Evolutionary conservation across 2,329 filamentous ascomycete species (phyloP).

Genomic region (Dendrostoma leiphaemia): DNA sequence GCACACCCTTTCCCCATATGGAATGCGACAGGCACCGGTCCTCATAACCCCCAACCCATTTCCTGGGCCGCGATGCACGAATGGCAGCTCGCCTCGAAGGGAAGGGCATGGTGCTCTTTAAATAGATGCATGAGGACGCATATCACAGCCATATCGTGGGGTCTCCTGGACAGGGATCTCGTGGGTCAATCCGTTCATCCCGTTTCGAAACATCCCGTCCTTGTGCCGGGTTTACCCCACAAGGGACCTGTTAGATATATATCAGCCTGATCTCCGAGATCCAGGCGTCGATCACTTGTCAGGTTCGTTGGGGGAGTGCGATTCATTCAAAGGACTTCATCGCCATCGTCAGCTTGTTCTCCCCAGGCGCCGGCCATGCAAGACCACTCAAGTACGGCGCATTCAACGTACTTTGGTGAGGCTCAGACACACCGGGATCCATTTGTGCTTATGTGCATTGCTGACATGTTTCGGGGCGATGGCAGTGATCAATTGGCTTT

Average conservation of each 20-base stretch:
- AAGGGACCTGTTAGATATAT: not conserved
- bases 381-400: not conserved
- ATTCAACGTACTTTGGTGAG: no score
- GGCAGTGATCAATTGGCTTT: no score
- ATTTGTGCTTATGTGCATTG: no score
- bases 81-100: not conserved
- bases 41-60: not conserved
- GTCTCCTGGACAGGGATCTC: not conserved
- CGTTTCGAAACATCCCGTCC: slow-evolving; percentile 2
- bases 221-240: not conserved
- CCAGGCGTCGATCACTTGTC: not conserved
- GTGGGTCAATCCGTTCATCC: not conserved
- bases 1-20: no score
- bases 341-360: not conserved
- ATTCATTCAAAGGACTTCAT: not conserved
- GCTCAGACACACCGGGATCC: no score
- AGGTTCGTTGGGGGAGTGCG: not conserved
- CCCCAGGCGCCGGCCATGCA: no score
- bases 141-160: not conserved
- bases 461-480: no score
- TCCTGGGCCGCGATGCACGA: not conserved
- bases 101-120: not conserved
- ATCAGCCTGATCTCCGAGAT: not conserved
- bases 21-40: no score
- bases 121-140: not conserved